phyloP scores from a whole-genome alignment of 2,329 filamentous ascomycete genomes.

The Claviceps sp. region DNA sequence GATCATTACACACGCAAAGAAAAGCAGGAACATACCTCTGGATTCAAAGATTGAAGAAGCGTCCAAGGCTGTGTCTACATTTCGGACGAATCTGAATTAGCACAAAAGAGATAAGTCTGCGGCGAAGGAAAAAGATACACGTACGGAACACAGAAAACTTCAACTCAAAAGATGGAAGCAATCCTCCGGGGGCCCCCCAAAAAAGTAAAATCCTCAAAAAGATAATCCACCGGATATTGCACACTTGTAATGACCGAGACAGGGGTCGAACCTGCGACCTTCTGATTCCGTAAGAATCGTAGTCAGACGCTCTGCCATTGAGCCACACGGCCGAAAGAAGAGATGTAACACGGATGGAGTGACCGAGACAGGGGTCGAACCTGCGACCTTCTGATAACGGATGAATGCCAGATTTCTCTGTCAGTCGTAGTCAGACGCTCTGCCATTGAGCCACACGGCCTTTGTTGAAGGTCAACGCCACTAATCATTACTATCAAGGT shows the following conservation, averaged over 20 bases:
- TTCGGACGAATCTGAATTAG: no score
- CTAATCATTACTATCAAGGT: no score
- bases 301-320: conserved; percentile 29
- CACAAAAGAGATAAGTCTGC: no score
- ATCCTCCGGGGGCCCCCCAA: no score
- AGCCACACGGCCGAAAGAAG: conserved; percentile 7
- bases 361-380: conserved; percentile 14
- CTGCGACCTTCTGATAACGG: conserved; percentile 11
- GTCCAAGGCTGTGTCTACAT: no score
- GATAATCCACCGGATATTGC: rapidly evolving
- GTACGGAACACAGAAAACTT: no score
- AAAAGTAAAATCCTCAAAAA: no score
- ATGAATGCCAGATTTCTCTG: background rate
- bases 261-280: conserved; percentile 15
- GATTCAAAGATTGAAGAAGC: no score
- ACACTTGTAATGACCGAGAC: conserved; percentile 5
- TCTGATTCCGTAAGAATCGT: conserved; percentile 1
- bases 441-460: conserved; percentile 26
- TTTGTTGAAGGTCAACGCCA: rapidly evolving
- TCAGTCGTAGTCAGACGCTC: conserved; percentile 21
- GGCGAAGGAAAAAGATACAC: no score
- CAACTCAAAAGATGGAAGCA: no score
- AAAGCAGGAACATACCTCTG: no score
- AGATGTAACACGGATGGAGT: background rate
- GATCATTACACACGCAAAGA: no score